Evolutionary conservation across 306 rosid genomes (phyloP), one percentile per base, ranked within the genome.

Genomic region (Leucaena leucocephala): DNA sequence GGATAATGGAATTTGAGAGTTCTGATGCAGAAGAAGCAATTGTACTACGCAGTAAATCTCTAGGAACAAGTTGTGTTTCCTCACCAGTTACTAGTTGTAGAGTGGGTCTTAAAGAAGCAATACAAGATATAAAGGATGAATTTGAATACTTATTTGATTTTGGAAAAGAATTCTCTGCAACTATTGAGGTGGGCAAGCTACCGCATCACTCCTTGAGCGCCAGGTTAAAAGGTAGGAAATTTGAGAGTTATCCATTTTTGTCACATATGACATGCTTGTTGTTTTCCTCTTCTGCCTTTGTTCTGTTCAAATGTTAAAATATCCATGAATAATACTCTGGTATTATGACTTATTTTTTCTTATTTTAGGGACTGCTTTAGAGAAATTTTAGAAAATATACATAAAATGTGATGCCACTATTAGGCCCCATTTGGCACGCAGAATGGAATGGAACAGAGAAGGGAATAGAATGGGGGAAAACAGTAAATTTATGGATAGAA

Each of bases 81-180:
- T 68, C 77, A 68, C 76, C 79, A 0, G 75, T 5, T 75, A 8
- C 66, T 75, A 61, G 52, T 68, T 33, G 62, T 65, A 54, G 17
- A 66, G 74, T 67, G 52, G 70, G 66, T 52, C 71, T 84, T 48
- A 72, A 77, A 72, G 87, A 81, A 61, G 87, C 87, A 72, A 46
- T 77, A 11, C 12, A 72, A 43, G 75, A 72, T 2, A 77, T 84
- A 77, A 81, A 50, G 74, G 80, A 81, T 40, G 85, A 74, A 52
- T 84, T 73, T 68, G 22, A 77, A 49, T 27, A 11, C 78, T 13
- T 77, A 4, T 77, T 52, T 72, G 54, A 81, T 12, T 49, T 19
- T 72, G 82, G 82, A 58, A 68, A 54, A 68, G 85, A 84, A 68
- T 72, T 84, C 48, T 77, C 74, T 33, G 61, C 19, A 3, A 12